Conservation (phyloP, 2,329 filamentous ascomycete genomes). For the Tricladium varicosporioides region DNA sequence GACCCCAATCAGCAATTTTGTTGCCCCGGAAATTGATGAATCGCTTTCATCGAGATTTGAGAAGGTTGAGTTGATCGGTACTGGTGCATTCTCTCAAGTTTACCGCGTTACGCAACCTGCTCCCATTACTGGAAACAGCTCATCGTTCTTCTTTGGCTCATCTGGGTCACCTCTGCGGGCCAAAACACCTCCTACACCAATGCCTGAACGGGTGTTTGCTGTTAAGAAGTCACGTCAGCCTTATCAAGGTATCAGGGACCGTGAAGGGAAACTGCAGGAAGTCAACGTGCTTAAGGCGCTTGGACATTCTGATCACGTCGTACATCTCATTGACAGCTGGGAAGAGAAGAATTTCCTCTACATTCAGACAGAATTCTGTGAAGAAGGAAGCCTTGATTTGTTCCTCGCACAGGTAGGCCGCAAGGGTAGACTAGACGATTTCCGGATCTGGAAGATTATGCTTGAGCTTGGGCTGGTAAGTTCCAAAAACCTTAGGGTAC, state of each 20-base stretch:
- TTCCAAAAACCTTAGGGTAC: slow-evolving; percentile 18
- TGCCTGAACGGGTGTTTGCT: slow-evolving; percentile 69
- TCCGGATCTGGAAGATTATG: slow-evolving; percentile 97
- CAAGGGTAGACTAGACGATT: slow-evolving; percentile 88
- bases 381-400: slow-evolving; percentile 84
- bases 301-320: slow-evolving; percentile 76
- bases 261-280: slow-evolving; percentile 81
- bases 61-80: slow-evolving; percentile 75
- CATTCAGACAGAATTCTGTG: slow-evolving; percentile 96
- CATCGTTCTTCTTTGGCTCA: slow-evolving; percentile 36
- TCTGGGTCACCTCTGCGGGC: slow-evolving; percentile 47
- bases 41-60: slow-evolving; percentile 74
- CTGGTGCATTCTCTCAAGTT: slow-evolving; percentile 91
- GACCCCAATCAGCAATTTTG: slow-evolving; percentile 67
- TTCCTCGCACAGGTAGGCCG: slow-evolving; percentile 82
- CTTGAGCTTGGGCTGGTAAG: slow-evolving; percentile 80
- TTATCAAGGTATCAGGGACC: slow-evolving; percentile 74
- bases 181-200: slow-evolving; percentile 50
- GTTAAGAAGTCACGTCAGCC: slow-evolving; percentile 90
- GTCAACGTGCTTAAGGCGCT: slow-evolving; percentile 77
- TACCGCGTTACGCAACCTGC: slow-evolving; percentile 66
- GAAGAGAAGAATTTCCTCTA: slow-evolving; percentile 83
- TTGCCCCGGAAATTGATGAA: slow-evolving; percentile 72
- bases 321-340: slow-evolving; percentile 85
- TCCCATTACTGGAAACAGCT: slow-evolving; percentile 39